Percentiles rank a stretch among this genome's conserved stretches.
phyloP scores from a whole-genome alignment of 345 rosid genomes.

The Eucalyptus curtisii region DNA sequence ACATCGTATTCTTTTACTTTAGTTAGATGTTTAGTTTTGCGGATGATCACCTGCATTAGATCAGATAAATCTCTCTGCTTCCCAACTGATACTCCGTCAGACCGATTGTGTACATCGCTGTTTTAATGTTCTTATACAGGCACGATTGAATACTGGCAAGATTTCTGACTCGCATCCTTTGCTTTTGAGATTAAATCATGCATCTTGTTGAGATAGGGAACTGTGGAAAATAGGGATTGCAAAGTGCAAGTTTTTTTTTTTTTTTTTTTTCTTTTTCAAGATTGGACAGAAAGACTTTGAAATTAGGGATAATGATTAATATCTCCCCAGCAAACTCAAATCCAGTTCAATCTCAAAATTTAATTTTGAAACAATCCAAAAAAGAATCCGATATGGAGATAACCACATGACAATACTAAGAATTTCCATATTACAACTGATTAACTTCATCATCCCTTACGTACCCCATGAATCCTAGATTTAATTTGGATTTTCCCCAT shows the following conservation, averaged over 20 bases:
- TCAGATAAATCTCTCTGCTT: neutral
- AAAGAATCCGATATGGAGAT: rapidly evolving
- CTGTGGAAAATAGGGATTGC: neutral
- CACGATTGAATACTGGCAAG: neutral
- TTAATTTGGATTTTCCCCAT: neutral
- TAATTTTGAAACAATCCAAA: neutral
- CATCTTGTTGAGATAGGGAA: neutral
- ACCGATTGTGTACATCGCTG: neutral
- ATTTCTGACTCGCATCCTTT: neutral
- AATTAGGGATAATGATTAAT: neutral
- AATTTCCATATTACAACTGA: neutral
- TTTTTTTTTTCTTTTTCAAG: neutral
- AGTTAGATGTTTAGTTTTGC: neutral
- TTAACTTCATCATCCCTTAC: neutral
- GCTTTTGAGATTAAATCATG: neutral
- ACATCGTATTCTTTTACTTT: neutral
- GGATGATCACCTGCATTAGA: neutral
- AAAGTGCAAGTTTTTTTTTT: neutral
- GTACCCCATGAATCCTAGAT: neutral
- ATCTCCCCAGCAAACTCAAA: neutral
- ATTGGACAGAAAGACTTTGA: neutral
- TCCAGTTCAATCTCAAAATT: neutral
- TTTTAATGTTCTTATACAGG: neutral
- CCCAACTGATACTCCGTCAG: neutral
- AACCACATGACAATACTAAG: rapidly evolving